A percentile compares a stretch with the other conserved stretches of the same genome.
phyloP scores from a whole-genome alignment of 495 filamentous ascomycete species.

The Elasticomyces elasticus region DNA sequence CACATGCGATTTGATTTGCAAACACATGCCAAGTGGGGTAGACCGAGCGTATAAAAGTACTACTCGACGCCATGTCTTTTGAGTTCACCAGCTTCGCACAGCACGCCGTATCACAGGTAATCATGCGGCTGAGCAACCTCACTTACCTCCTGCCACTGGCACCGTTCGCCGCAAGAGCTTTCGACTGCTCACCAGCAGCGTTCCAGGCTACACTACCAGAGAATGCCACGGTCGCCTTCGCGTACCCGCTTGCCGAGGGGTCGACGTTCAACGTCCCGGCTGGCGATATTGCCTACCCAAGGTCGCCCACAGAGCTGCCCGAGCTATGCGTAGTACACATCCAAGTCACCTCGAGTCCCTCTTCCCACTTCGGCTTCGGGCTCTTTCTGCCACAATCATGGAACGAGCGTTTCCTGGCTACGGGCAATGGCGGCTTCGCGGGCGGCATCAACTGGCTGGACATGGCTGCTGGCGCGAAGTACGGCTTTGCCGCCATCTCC shows the following conservation, averaged over 20 bases:
- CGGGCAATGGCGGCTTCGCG: conserved; percentile 44
- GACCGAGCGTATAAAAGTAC: background rate
- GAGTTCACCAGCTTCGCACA: background rate
- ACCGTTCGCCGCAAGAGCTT: background rate
- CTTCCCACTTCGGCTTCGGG: conserved; percentile 39
- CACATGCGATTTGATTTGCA: no score
- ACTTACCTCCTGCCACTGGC: background rate
- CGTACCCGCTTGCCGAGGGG: conserved; percentile 4
- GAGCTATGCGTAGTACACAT: conserved; percentile 42
- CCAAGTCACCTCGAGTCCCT: conserved; percentile 36
- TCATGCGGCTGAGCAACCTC: background rate
- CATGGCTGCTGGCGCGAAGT: conserved; percentile 37
- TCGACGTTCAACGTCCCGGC: conserved; percentile 16
- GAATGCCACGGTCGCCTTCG: conserved; percentile 6
- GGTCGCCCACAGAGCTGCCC: conserved; percentile 37
- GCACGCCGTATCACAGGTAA: background rate
- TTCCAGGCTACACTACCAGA: conserved; percentile 9
- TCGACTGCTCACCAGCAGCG: conserved; percentile 10
- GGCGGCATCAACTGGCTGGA: conserved; percentile 46
- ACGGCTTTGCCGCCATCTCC: conserved; percentile 44
- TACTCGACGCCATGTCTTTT: background rate
- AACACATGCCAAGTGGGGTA: background rate
- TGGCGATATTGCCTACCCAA: conserved; percentile 35
- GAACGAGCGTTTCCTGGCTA: conserved; percentile 41
- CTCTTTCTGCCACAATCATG: conserved; percentile 43